Percentiles rank a stretch among this genome's conserved stretches.
phyloP scores from a whole-genome alignment of 768 basidiomycete genomes.

The Boletales sp. region DNA sequence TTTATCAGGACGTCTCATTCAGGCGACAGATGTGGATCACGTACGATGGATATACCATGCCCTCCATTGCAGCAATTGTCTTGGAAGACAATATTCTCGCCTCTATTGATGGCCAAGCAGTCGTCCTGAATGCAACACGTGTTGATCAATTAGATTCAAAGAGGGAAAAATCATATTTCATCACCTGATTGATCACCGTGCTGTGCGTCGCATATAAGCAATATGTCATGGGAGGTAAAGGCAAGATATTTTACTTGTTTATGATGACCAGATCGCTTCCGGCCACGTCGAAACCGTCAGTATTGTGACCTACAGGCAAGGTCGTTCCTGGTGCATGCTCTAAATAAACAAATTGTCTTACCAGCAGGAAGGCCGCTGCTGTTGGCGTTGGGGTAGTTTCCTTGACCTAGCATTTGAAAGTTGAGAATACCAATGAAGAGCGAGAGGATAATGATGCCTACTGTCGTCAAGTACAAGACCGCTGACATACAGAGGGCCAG shows the following conservation, averaged over 20 bases:
- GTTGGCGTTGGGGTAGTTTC: constrained; percentile 47
- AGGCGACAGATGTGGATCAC: neutral
- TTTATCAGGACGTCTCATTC: neutral
- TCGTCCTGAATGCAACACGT: constrained; percentile 44
- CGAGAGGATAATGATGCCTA: constrained; percentile 24
- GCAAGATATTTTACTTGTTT: constrained; percentile 10
- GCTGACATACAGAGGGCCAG: constrained; percentile 26
- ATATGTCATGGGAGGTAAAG: neutral
- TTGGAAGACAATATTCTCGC: constrained; percentile 6
- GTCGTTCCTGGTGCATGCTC: neutral
- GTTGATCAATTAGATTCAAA: neutral
- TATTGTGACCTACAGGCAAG: constrained; percentile 38
- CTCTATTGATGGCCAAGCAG: constrained; percentile 52
- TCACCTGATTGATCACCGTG: constrained; percentile 25
- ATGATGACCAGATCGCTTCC: constrained; percentile 36
- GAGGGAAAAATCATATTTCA: neutral
- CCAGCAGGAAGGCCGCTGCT: constrained; percentile 51
- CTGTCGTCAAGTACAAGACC: constrained; percentile 54
- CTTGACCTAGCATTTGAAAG: constrained; percentile 34
- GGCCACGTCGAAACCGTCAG: constrained; percentile 47
- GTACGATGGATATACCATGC: constrained; percentile 59
- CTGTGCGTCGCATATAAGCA: constrained; percentile 8
- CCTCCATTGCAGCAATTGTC: constrained; percentile 52
- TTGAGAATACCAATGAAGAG: neutral
- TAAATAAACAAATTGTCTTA: neutral